Evolutionary conservation across 75 land plant species (phyloP).

Genomic region (Larix kaempferi): DNA sequence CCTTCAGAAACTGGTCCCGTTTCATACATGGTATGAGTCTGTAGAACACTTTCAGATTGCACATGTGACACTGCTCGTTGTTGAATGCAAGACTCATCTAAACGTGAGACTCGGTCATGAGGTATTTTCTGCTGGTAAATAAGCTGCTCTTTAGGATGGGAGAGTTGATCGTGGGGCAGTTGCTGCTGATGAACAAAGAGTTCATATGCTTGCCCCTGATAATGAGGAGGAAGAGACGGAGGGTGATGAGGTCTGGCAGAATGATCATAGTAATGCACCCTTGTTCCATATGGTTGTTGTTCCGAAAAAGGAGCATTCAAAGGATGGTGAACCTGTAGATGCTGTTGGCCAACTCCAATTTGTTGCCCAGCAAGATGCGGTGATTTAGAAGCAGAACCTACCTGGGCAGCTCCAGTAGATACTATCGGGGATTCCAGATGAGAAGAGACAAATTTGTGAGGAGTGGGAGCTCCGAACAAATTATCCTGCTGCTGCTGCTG

Average conservation of each 20-base stretch:
- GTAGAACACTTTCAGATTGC: not conserved
- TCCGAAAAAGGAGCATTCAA: not conserved
- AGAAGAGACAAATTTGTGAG: not conserved
- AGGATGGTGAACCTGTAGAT: constrained; percentile 4
- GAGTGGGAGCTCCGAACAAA: not conserved
- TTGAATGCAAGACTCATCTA: not conserved
- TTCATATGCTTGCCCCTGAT: constrained; percentile 11
- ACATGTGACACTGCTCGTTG: not conserved
- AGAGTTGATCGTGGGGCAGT: constrained; percentile 1
- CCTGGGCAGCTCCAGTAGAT: not conserved
- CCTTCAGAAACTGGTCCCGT: not conserved
- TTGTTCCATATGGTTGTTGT: constrained; percentile 3
- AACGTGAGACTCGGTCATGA: not conserved
- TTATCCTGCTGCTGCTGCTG: constrained; percentile 4
- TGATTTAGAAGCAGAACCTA: not conserved
- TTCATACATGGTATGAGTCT: not conserved
- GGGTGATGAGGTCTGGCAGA: not conserved
- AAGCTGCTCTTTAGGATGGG: not conserved
- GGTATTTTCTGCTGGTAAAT: not conserved
- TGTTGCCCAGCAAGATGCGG: not conserved
- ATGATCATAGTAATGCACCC: constrained; percentile 6
- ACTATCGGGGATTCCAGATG: not conserved
- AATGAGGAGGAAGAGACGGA: constrained; percentile 4
- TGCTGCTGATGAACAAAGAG: constrained; percentile 5
- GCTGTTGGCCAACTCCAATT: constrained; percentile 1